Percentiles rank a stretch among this genome's conserved stretches.
phyloP scores from a whole-genome alignment of 2,329 filamentous ascomycete species.

The Fusarium goolgardi region DNA sequence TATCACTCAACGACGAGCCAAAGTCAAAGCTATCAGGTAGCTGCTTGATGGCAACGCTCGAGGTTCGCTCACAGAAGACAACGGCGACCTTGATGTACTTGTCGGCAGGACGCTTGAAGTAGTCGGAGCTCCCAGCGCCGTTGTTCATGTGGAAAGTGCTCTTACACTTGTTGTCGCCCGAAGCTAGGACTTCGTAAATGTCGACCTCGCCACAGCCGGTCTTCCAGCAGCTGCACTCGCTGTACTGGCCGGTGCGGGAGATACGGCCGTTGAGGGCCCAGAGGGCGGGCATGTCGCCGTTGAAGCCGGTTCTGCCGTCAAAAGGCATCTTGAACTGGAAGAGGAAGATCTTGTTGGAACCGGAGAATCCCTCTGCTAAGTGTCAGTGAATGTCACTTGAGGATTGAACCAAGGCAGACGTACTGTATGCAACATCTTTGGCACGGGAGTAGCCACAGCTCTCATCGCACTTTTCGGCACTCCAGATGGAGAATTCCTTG shows the following conservation, averaged over 20 bases:
- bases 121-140: constrained; percentile 75
- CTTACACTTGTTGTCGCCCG: constrained; percentile 74
- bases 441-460: constrained; percentile 60
- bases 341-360: constrained; percentile 77
- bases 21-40: constrained; percentile 59
- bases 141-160: constrained; percentile 75
- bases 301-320: constrained; percentile 63
- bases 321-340: constrained; percentile 79
- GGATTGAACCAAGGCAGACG: constrained; percentile 14
- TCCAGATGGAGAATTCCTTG: constrained; percentile 61
- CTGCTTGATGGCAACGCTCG: constrained; percentile 67
- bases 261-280: constrained; percentile 82
- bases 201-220: constrained; percentile 79
- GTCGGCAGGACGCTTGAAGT: constrained; percentile 73
- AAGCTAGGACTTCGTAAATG: constrained; percentile 75
- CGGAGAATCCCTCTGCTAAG: constrained; percentile 73
- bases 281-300: constrained; percentile 76
- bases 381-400: constrained; percentile 7
- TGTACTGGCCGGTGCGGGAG: constrained; percentile 76
- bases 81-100: constrained; percentile 72
- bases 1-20: constrained; percentile 52
- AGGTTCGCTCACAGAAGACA: constrained; percentile 65
- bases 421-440: constrained; percentile 59
- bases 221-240: constrained; percentile 77
- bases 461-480: constrained; percentile 56